These are phyloP conservation scores for Annulohypoxylon moriforme DNA, from an alignment of 495 filamentous ascomycete genomes.

Conservation along the genomic window DNA sequence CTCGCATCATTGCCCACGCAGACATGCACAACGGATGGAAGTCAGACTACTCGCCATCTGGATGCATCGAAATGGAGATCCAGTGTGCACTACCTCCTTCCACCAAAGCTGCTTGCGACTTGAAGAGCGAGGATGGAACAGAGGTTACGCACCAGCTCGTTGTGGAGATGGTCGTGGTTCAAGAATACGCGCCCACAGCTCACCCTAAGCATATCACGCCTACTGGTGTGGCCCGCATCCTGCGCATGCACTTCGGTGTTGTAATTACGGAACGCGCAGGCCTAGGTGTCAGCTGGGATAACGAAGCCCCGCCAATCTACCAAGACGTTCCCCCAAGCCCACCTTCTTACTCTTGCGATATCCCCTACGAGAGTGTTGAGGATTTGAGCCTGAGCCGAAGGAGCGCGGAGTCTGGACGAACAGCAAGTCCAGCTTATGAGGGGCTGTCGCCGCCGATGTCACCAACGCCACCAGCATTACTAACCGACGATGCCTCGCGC, in stretches of 20 bases:
- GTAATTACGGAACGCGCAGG: conserved; percentile 85
- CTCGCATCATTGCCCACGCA: conserved; percentile 75
- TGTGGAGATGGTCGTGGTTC: conserved; percentile 92
- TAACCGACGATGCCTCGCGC: conserved; percentile 8
- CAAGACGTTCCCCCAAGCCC: conserved; percentile 92
- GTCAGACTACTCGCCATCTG: conserved; percentile 79
- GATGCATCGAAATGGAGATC: conserved; percentile 85
- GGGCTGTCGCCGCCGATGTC: conserved; percentile 21
- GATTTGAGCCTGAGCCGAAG: conserved; percentile 28
- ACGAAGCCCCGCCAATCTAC: conserved; percentile 94
- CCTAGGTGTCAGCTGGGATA: conserved; percentile 95
- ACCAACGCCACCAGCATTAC: conserved; percentile 1
- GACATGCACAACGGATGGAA: conserved; percentile 95
- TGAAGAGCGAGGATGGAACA: conserved; percentile 81
- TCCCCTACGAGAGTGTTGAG: conserved; percentile 39
- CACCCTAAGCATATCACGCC: conserved; percentile 79
- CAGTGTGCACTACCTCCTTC: conserved; percentile 72
- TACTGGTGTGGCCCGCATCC: conserved; percentile 88
- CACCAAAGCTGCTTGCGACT: conserved; percentile 70
- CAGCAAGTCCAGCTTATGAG: conserved; percentile 34
- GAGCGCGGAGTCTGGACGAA: conserved; percentile 14
- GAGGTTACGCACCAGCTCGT: conserved; percentile 84
- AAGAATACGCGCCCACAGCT: conserved; percentile 84
- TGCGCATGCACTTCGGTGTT: conserved; percentile 91
- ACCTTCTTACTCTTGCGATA: conserved; percentile 70